These are phyloP conservation scores for Globisporangium camurandrum DNA, from an alignment of 352 stramenopile genomes.

Conservation along the genomic window DNA sequence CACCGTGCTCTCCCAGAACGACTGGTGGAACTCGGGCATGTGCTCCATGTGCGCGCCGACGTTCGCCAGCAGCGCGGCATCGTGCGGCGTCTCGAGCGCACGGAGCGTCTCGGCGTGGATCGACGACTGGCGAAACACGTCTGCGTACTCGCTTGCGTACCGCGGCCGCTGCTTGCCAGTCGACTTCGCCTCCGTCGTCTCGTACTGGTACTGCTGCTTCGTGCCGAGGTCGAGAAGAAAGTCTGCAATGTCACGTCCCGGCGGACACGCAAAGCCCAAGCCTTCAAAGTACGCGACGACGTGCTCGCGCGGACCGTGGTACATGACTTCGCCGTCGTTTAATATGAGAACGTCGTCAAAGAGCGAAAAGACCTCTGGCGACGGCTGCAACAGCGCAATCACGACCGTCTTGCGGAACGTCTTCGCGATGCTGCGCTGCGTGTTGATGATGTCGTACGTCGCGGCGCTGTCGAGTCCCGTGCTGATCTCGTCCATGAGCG, in stretches of 20 bases:
- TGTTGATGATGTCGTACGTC: conserved; percentile 85
- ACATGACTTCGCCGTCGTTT: conserved; percentile 57
- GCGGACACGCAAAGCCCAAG: conserved; percentile 22
- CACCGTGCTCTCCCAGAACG: conserved; percentile 25
- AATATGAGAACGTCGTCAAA: conserved; percentile 54
- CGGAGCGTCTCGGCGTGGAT: conserved; percentile 15
- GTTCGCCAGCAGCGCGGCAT: conserved; percentile 12
- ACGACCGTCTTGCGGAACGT: conserved; percentile 37
- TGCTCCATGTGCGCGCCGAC: conserved; percentile 18
- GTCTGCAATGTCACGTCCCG: conserved; percentile 13
- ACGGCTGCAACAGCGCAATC: conserved; percentile 47
- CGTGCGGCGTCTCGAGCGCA: conserved; percentile 10
- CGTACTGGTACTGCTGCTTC: conserved; percentile 14
- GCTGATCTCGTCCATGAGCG: conserved; percentile 85
- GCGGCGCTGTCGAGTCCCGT: conserved; percentile 87
- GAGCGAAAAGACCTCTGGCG: conserved; percentile 42
- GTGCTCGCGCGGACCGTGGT: conserved; percentile 34
- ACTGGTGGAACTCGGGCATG: conserved; percentile 30
- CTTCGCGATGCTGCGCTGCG: conserved; percentile 33
- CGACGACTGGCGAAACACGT: conserved; percentile 15
- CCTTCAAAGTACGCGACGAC: conserved; percentile 21
- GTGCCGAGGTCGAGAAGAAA: conserved; percentile 13
- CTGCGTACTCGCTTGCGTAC: conserved; percentile 26
- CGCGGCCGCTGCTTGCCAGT: conserved; percentile 1
- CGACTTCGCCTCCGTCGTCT: neutral